These are phyloP conservation scores for Erysimum pusillum DNA, from an alignment of 441 rosid genomes.

Conservation along the genomic window DNA sequence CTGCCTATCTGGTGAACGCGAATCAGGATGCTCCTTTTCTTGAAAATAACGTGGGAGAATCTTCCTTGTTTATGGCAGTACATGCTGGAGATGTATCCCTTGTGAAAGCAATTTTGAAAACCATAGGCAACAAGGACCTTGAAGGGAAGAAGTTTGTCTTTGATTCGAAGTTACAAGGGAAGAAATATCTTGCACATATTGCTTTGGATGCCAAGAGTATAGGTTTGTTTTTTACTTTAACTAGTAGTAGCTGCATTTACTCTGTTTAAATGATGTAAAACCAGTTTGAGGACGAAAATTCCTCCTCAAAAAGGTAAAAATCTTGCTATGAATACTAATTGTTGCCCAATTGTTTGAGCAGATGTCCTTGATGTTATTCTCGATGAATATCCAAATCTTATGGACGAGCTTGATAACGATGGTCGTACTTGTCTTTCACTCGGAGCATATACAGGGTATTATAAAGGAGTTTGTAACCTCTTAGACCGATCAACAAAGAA, in stretches of 20 bases:
- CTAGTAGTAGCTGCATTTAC: neutral
- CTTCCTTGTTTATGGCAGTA: conserved; percentile 26
- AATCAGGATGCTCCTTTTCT: neutral
- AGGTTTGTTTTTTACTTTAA: neutral
- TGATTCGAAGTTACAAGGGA: neutral
- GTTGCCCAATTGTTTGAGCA: conserved; percentile 5
- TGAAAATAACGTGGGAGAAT: neutral
- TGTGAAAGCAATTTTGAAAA: conserved; percentile 25
- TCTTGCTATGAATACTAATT: neutral
- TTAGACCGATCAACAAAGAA: neutral
- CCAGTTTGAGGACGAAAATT: neutral
- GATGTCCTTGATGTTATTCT: conserved; percentile 25
- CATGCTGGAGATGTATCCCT: conserved; percentile 12
- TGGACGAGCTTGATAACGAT: neutral
- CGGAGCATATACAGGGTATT: conserved; percentile 2
- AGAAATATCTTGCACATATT: neutral
- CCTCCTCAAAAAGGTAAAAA: neutral
- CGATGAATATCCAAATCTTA: neutral
- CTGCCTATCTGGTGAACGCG: neutral
- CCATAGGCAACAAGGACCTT: neutral
- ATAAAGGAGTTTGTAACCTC: conserved; percentile 8
- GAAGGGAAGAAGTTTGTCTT: neutral
- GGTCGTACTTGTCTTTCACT: conserved; percentile 29
- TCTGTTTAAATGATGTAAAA: neutral
- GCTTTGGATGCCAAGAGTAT: neutral